Conservation (phyloP, 495 filamentous ascomycete species). For the Extremus antarcticus region DNA sequence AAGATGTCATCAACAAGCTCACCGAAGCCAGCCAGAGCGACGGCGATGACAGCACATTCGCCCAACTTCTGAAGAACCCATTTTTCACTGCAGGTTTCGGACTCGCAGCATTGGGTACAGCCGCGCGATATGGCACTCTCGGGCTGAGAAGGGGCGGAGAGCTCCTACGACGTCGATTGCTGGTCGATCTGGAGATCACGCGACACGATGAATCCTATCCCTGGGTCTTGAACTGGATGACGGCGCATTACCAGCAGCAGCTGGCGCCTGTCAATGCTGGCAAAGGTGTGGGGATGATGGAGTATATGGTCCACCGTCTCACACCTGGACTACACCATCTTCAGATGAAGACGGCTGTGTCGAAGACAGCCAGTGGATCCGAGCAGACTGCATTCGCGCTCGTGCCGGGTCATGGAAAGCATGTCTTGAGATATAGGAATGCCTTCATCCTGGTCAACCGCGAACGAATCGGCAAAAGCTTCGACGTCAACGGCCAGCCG, state of each 20-base stretch:
- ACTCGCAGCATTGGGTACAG: conserved; percentile 75
- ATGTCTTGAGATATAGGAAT: conserved; percentile 74
- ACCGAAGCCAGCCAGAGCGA: conserved; percentile 11
- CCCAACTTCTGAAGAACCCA: conserved; percentile 52
- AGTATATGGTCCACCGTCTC: conserved; percentile 45
- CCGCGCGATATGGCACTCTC: conserved; percentile 61
- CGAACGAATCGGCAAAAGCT: conserved; percentile 59
- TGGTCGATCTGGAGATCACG: conserved; percentile 90
- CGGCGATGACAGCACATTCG: conserved; percentile 30
- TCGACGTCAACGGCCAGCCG: conserved; percentile 68
- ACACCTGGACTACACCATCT: conserved; percentile 57
- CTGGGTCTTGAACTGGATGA: conserved; percentile 93
- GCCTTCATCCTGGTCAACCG: conserved; percentile 78
- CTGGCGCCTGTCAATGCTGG: neutral
- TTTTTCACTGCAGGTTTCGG: conserved; percentile 71
- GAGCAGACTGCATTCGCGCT: conserved; percentile 71
- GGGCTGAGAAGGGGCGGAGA: conserved; percentile 55
- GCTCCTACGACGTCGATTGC: conserved; percentile 70
- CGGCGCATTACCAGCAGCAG: conserved; percentile 50
- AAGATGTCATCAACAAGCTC: conserved; percentile 13
- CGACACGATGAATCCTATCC: conserved; percentile 85
- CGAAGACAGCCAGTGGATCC: conserved; percentile 49
- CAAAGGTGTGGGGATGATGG: conserved; percentile 35
- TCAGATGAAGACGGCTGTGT: conserved; percentile 54
- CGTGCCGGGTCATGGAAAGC: conserved; percentile 80